A percentile compares a stretch with the other conserved stretches of the same genome.
Conservation (phyloP, 1,139 yeast species). For the Nakaseomyces glabratus region DNA sequence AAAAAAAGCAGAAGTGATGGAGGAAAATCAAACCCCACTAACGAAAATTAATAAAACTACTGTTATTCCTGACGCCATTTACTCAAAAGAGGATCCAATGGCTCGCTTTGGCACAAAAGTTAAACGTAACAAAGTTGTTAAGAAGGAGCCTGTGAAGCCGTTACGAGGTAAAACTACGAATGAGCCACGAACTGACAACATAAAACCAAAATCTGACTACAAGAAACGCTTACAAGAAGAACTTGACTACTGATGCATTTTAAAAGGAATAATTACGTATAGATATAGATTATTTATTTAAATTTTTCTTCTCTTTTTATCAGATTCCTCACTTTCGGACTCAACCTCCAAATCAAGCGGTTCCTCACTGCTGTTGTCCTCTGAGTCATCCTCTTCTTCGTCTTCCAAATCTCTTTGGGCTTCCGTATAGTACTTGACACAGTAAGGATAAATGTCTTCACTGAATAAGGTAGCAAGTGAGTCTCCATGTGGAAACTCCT, state of each 20-base stretch:
- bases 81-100: slow-evolving; percentile 14
- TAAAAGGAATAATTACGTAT: too few species aligned
- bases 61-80: slow-evolving; percentile 2
- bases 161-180: too few species aligned
- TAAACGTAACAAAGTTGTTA: slow-evolving; percentile 14
- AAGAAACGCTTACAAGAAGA: slow-evolving; percentile 8
- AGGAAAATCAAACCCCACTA: too few species aligned
- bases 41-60: too few species aligned
- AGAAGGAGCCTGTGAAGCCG: slow-evolving; percentile 13
- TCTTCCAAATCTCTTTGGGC: slow-evolving; percentile 50
- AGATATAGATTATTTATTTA: slow-evolving; percentile 2
- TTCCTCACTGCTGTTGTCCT: slow-evolving; percentile 8
- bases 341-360: slow-evolving; percentile 4
- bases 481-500: slow-evolving; percentile 65
- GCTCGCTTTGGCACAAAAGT: slow-evolving; percentile 4
- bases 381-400: slow-evolving; percentile 26
- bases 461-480: slow-evolving; percentile 54
- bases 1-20: slow-evolving; percentile 7
- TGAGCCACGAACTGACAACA: background rate
- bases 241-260: slow-evolving; percentile 20
- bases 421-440: slow-evolving; percentile 62
- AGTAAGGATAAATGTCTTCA: slow-evolving; percentile 63
- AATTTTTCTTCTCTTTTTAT: slow-evolving; percentile 5
- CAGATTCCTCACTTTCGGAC: background rate
- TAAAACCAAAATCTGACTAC: slow-evolving; percentile 5